Conservation (phyloP, 352 stramenopile species). For the Halophytophthora polymorphica region DNA sequence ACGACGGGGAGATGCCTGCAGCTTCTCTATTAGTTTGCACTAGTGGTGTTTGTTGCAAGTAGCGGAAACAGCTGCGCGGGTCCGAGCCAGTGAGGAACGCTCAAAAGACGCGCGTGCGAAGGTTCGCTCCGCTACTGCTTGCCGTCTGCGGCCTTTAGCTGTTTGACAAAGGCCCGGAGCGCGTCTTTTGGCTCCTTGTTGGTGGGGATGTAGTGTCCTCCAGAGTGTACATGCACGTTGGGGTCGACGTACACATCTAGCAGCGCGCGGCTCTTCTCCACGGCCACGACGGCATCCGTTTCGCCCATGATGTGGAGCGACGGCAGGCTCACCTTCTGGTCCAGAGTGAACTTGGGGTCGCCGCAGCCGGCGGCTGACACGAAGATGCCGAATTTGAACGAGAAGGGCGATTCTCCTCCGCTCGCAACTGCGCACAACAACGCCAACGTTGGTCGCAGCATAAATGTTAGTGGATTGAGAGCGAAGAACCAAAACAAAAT, state of each 20-base stretch:
- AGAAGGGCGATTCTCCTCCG: slow-evolving; percentile 36
- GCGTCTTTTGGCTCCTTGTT: slow-evolving; percentile 82
- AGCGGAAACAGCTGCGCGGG: too few relatives aligned
- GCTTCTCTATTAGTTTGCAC: too few relatives aligned
- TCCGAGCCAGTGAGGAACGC: too few relatives aligned
- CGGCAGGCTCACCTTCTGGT: slow-evolving; percentile 50
- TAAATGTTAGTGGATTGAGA: background rate
- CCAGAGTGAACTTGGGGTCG: slow-evolving; percentile 42
- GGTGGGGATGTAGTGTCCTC: slow-evolving; percentile 84
- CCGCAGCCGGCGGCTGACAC: slow-evolving; percentile 47
- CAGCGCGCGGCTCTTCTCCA: slow-evolving; percentile 54
- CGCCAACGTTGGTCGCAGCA: too few relatives aligned
- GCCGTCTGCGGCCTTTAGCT: slow-evolving; percentile 24
- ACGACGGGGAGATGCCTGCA: too few relatives aligned
- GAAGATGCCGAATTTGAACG: slow-evolving; percentile 76
- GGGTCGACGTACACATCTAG: slow-evolving; percentile 53
- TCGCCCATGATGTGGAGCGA: slow-evolving; percentile 82
- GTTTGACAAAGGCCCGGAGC: slow-evolving; percentile 68
- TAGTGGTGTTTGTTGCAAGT: too few relatives aligned
- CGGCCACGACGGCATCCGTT: slow-evolving; percentile 66
- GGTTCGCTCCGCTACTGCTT: slow-evolving; percentile 3
- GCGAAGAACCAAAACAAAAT: background rate
- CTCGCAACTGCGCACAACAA: slow-evolving; percentile 25
- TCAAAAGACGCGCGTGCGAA: too few relatives aligned
- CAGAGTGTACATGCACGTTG: slow-evolving; percentile 53